Conservation (phyloP, 2,329 filamentous ascomycete genomes). For the Didymellaceae sp. region DNA sequence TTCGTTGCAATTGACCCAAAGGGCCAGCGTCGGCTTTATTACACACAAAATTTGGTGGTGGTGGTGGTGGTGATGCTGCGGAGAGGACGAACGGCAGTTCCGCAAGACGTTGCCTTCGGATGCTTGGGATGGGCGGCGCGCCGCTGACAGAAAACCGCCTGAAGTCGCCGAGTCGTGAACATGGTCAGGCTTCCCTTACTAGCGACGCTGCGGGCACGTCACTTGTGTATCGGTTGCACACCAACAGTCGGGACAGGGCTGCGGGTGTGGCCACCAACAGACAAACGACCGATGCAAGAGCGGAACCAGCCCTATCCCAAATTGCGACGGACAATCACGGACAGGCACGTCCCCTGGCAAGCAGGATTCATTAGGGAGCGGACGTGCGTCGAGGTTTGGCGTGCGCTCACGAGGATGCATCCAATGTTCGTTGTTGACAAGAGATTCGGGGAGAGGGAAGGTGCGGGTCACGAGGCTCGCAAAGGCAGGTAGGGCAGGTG, state of each 20-base stretch:
- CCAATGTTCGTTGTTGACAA: too few relatives aligned
- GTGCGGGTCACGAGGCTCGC: constrained; percentile 3
- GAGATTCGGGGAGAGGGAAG: constrained; percentile 5
- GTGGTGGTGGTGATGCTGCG: constrained; percentile 1
- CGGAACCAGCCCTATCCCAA: constrained; percentile 43
- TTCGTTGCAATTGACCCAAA: constrained; percentile 14
- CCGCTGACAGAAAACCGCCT: constrained; percentile 38
- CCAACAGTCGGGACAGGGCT: constrained; percentile 33
- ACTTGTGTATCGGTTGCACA: constrained; percentile 32
- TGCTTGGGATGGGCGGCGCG: constrained; percentile 19
- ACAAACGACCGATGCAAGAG: constrained; percentile 37
- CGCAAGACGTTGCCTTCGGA: constrained; percentile 29
- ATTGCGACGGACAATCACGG: constrained; percentile 26
- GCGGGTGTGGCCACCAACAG: constrained; percentile 20
- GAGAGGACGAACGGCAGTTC: constrained; percentile 20
- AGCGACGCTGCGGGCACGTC: constrained; percentile 31
- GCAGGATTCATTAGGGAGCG: constrained; percentile 35
- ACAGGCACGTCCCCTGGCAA: constrained; percentile 25
- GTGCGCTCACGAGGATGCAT: constrained; percentile 10
- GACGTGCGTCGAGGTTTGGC: constrained; percentile 18
- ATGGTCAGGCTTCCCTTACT: constrained; percentile 20
- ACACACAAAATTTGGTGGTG: constrained; percentile 1
- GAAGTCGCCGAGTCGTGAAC: constrained; percentile 39
- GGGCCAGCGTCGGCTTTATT: constrained; percentile 31
- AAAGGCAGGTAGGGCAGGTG: background rate